Conservation (phyloP, 495 filamentous ascomycete genomes). For the Cryomyces minteri region DNA sequence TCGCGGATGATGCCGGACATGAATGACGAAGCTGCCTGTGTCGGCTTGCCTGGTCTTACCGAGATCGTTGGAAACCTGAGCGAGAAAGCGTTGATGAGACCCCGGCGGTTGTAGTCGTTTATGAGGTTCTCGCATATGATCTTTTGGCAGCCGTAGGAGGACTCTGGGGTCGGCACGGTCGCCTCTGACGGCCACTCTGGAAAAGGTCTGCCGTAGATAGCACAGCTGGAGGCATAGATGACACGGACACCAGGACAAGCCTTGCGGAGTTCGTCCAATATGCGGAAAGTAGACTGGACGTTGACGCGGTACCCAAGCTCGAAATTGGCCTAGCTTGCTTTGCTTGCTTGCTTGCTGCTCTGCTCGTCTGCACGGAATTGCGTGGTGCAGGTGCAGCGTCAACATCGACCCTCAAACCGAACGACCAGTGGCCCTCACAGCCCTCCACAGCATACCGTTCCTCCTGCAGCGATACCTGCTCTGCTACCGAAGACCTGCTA, state of each 20-base stretch:
- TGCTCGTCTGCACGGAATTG: too few relatives aligned
- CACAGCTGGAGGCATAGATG: slow-evolving; percentile 41
- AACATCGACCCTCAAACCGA: too few relatives aligned
- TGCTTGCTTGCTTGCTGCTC: too few relatives aligned
- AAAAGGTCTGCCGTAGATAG: slow-evolving; percentile 33
- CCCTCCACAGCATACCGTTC: too few relatives aligned
- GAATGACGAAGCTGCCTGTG: slow-evolving; percentile 57
- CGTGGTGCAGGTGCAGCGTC: too few relatives aligned
- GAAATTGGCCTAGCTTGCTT: slow-evolving; percentile 29
- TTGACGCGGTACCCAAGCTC: slow-evolving; percentile 59
- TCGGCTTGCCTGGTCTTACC: slow-evolving; percentile 56
- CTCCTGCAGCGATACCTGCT: too few relatives aligned
- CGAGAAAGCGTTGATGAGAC: slow-evolving; percentile 45
- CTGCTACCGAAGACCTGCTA: too few relatives aligned
- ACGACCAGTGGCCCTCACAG: too few relatives aligned
- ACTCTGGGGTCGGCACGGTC: slow-evolving; percentile 45
- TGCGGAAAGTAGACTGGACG: slow-evolving; percentile 44
- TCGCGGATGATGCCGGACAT: slow-evolving; percentile 56
- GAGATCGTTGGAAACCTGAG: slow-evolving; percentile 59
- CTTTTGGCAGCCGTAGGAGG: slow-evolving; percentile 66
- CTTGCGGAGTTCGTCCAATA: slow-evolving; percentile 41
- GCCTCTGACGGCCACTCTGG: slow-evolving; percentile 28
- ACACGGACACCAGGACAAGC: slow-evolving; percentile 40
- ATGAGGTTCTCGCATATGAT: slow-evolving; percentile 54
- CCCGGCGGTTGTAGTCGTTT: slow-evolving; percentile 58